Evolutionary conservation across 1,139 yeast genomes (phyloP).

Genomic region (Blastobotrys capitulatus): DNA sequence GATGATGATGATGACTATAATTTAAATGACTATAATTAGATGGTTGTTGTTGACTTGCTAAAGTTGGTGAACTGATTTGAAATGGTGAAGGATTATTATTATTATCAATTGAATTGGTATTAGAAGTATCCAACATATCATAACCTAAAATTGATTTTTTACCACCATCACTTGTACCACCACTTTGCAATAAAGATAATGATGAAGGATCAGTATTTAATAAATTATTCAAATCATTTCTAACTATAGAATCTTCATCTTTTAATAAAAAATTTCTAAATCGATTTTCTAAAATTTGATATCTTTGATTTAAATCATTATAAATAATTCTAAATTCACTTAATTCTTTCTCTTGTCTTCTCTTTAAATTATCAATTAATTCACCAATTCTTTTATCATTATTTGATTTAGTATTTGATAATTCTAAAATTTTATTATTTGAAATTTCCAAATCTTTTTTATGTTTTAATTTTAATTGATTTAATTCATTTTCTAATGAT

Average conservation of each 20-base stretch:
- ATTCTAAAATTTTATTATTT: constrained; percentile 17
- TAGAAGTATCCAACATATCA: constrained; percentile 3
- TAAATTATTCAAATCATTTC: constrained; percentile 6
- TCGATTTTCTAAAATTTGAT: constrained; percentile 17
- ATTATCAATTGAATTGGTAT: not conserved
- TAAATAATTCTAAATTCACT: constrained; percentile 22
- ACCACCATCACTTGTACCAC: too few species aligned
- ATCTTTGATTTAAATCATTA: constrained; percentile 22
- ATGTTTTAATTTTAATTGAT: constrained; percentile 13
- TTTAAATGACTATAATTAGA: too few species aligned
- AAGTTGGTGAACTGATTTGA: not conserved
- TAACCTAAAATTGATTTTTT: constrained; percentile 10
- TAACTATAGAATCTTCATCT: constrained; percentile 12
- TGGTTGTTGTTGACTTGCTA: constrained; percentile 1
- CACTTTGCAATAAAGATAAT: not conserved
- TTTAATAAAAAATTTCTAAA: constrained; percentile 15
- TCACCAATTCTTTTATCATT: constrained; percentile 11
- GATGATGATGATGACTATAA: too few species aligned
- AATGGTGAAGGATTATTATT: not conserved
- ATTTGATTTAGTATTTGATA: constrained; percentile 12
- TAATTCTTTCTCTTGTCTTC: constrained; percentile 21
- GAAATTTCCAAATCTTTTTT: constrained; percentile 17
- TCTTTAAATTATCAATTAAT: constrained; percentile 18
- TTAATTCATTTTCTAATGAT: constrained; percentile 10
- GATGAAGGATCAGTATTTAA: constrained; percentile 9